These are phyloP conservation scores for Cytospora leucostoma DNA, from an alignment of 2,329 filamentous ascomycete species.

Conservation along the genomic window DNA sequence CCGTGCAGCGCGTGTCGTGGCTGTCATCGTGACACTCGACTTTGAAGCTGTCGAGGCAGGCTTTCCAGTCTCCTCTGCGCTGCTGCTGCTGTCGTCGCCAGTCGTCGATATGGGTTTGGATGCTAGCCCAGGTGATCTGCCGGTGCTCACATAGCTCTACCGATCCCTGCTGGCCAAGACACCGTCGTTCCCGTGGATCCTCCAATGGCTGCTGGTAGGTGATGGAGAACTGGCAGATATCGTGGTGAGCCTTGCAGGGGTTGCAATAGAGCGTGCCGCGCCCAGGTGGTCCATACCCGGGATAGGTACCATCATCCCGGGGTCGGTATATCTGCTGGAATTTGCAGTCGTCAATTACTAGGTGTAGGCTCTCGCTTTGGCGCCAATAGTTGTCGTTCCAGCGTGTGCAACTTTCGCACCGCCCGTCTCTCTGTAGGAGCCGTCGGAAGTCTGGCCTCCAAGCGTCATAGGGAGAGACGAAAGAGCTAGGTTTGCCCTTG, in stretches of 20 bases:
- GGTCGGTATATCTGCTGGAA: background rate
- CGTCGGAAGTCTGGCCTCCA: conserved; percentile 21
- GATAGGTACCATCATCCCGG: background rate
- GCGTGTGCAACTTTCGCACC: conserved; percentile 28
- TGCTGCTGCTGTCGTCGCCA: conserved; percentile 22
- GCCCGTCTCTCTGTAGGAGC: conserved; percentile 27
- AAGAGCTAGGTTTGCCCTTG: background rate
- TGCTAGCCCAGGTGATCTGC: conserved; percentile 28
- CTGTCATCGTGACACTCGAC: conserved; percentile 28
- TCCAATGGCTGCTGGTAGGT: background rate
- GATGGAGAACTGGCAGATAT: conserved; percentile 1
- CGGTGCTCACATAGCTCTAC: conserved; percentile 32
- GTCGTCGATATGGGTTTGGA: conserved; percentile 27
- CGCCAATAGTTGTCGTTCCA: conserved; percentile 8
- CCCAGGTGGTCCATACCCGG: background rate
- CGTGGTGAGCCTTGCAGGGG: conserved; percentile 16
- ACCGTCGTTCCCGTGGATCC: conserved; percentile 8
- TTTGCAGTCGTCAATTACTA: background rate
- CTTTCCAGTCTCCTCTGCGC: conserved; percentile 24
- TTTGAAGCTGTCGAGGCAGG: conserved; percentile 28
- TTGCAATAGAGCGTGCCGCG: conserved; percentile 22
- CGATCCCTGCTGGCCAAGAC: conserved; percentile 29
- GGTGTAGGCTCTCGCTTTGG: too few relatives aligned
- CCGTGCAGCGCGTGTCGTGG: conserved; percentile 29
- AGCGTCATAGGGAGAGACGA: background rate